Base-by-base conservation (phyloP, 2,329 filamentous ascomycete genomes). In the Alternaria tenuissima region DNA sequence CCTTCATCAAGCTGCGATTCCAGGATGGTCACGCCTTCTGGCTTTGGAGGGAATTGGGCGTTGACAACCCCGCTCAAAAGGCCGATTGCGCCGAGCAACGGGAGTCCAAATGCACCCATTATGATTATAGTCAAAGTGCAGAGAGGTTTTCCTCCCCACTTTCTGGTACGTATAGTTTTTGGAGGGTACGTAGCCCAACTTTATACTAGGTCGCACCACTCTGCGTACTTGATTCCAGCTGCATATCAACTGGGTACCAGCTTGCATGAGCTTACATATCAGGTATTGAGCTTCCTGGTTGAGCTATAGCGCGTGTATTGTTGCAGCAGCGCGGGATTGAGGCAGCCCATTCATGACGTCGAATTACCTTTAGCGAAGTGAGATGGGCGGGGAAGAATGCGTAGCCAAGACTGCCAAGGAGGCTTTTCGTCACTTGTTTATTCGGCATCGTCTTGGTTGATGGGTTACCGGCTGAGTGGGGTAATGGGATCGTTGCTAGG, bases 41-140 rank as follows among this genome's bases (percentile, higher is more conserved):
- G 75, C 36, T 65, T 68, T 14, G 79, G 76, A 44, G 81, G 81
- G 26, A 81, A 79, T 46, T 81, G 79, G 38, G 76, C 75, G 14
- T 55, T 22, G 14, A 54, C 51, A 8, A 70, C 5, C 34, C 57
- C 57, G 51, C 55, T 55, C 52, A 73, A 46, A 16, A 62, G 55
- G 16, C 61, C 63, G 34, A 68, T 30, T n/a, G 62, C 61, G 48
- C 55, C 62, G 30, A 71, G 16, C 16, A 68, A 52, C n/a, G 63
- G 52, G 9, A 62, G 9, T 20, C 14, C 59, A 12, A 32, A 39
- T 14, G 52, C 20, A 38, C 56, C 36, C 67, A 72, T 73, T 11
- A 9, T 48, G 18, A 30, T 18, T 12, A n/a, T 3, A 9, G n/a
- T 20, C 20, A 54, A 28, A 22, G 16, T n/a, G 30, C 3, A 20